These are phyloP conservation scores for Naematelia aurantialba DNA, from an alignment of 768 basidiomycete species.

Conservation along the genomic window DNA sequence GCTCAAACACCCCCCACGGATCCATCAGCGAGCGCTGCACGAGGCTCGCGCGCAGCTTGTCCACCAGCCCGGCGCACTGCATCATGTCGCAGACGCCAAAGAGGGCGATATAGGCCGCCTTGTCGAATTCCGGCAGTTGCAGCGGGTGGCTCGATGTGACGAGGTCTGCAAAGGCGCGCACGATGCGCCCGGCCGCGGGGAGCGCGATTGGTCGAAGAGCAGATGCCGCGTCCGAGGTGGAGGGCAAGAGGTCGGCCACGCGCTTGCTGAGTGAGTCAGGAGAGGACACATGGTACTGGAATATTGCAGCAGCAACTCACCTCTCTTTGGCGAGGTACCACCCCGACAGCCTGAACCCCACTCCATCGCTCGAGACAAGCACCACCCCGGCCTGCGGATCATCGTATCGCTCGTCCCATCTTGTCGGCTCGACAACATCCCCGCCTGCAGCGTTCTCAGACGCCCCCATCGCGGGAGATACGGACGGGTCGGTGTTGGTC, in stretches of 20 bases:
- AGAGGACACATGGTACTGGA: neutral
- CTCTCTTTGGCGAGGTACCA: conserved; percentile 1
- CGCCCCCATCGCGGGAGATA: too few relatives aligned
- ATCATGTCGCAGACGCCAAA: neutral
- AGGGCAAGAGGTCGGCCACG: neutral
- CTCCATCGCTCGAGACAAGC: neutral
- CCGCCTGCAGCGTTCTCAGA: neutral
- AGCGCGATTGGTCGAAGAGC: neutral
- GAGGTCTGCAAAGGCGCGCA: neutral
- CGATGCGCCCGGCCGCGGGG: neutral
- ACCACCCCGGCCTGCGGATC: neutral
- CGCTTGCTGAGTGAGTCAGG: too few relatives aligned
- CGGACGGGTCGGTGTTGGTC: too few relatives aligned
- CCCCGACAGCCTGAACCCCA: neutral
- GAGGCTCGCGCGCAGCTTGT: neutral
- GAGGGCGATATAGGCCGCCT: neutral
- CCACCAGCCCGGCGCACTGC: neutral
- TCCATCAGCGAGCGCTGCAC: neutral
- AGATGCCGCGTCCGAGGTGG: neutral
- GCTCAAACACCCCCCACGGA: neutral
- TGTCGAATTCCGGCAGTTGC: neutral
- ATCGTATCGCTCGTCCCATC: conserved; percentile 2
- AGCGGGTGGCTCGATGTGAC: neutral
- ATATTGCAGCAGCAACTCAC: neutral
- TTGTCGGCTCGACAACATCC: neutral